Evolutionary conservation across 2,329 filamentous ascomycete species (phyloP).

Genomic region (Colletotrichum orchidophilum): DNA sequence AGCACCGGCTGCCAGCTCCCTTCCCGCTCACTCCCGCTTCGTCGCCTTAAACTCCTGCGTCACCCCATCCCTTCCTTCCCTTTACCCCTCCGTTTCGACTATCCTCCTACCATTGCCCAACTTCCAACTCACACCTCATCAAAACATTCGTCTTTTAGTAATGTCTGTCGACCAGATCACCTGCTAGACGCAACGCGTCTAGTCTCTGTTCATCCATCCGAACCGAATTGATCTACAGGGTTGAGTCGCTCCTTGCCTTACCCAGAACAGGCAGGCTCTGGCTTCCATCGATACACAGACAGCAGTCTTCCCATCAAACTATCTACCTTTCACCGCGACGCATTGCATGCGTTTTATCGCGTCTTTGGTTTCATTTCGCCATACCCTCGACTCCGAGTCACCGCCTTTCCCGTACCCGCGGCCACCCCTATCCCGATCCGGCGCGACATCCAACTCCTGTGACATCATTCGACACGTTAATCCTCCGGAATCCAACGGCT

Average conservation of each 20-base stretch:
- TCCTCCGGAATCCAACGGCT: slow-evolving; percentile 24
- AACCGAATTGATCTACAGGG: slow-evolving; percentile 30
- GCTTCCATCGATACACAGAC: slow-evolving; percentile 28
- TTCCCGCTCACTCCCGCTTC: slow-evolving; percentile 18
- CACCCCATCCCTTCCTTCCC: slow-evolving; percentile 24
- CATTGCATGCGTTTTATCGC: slow-evolving; percentile 16
- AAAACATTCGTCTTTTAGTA: slow-evolving; percentile 18
- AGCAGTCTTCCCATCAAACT: slow-evolving; percentile 9
- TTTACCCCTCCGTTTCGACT: slow-evolving; percentile 1
- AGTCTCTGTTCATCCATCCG: slow-evolving; percentile 28
- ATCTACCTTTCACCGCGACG: slow-evolving; percentile 1
- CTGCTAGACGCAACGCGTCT: slow-evolving; percentile 36
- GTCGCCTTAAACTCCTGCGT: slow-evolving; percentile 28
- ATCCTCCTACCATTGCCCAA: background rate
- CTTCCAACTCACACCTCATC: slow-evolving; percentile 8
- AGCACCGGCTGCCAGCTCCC: slow-evolving; percentile 7
- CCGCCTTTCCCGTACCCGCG: slow-evolving; percentile 13
- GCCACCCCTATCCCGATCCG: slow-evolving; percentile 11
- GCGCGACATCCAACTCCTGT: slow-evolving; percentile 30
- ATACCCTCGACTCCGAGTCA: slow-evolving; percentile 15
- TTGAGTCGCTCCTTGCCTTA: slow-evolving; percentile 32
- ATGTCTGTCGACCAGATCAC: slow-evolving; percentile 34
- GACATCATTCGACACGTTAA: slow-evolving; percentile 34
- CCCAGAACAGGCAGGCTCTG: slow-evolving; percentile 19
- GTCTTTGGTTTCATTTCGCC: background rate